Percentiles rank a stretch among this genome's conserved stretches.
phyloP scores from a whole-genome alignment of 495 filamentous ascomycete species.

The Penicillium egyptiacum region DNA sequence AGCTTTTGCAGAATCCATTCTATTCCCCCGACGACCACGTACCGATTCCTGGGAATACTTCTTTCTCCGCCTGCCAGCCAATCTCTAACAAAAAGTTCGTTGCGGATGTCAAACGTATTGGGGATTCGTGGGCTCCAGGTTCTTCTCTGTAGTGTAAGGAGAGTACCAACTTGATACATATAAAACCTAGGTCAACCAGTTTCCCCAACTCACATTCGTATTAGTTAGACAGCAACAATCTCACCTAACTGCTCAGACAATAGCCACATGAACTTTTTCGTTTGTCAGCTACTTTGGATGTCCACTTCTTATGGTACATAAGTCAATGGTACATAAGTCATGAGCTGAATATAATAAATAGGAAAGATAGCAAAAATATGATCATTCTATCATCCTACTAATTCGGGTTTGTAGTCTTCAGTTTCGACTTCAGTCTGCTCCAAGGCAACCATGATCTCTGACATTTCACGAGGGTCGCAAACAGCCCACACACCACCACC shows the following conservation, averaged over 20 bases:
- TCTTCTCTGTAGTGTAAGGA: constrained; percentile 42
- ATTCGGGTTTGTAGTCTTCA: not conserved
- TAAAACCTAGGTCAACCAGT: not conserved
- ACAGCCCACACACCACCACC: constrained; percentile 95
- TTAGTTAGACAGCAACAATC: not conserved
- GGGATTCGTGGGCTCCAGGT: constrained; percentile 62
- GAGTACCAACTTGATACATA: not conserved
- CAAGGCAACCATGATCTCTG: constrained; percentile 68
- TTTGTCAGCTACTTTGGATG: not conserved
- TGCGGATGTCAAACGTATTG: constrained; percentile 80
- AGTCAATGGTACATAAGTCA: no score
- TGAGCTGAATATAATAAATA: not conserved
- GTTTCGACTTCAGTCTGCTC: constrained; percentile 67
- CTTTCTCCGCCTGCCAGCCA: constrained; percentile 46
- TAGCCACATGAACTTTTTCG: not conserved
- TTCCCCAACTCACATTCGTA: not conserved
- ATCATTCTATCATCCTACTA: not conserved
- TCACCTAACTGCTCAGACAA: not conserved
- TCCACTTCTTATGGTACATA: no score
- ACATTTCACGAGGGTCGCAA: constrained; percentile 76
- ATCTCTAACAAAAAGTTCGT: constrained; percentile 82
- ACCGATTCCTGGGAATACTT: constrained; percentile 40
- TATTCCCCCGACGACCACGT: constrained; percentile 85
- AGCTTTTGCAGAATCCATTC: constrained; percentile 90
- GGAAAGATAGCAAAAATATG: not conserved